These are phyloP conservation scores for Arthrobotrys iridis DNA, from an alignment of 2,329 filamentous ascomycete genomes.

Conservation along the genomic window DNA sequence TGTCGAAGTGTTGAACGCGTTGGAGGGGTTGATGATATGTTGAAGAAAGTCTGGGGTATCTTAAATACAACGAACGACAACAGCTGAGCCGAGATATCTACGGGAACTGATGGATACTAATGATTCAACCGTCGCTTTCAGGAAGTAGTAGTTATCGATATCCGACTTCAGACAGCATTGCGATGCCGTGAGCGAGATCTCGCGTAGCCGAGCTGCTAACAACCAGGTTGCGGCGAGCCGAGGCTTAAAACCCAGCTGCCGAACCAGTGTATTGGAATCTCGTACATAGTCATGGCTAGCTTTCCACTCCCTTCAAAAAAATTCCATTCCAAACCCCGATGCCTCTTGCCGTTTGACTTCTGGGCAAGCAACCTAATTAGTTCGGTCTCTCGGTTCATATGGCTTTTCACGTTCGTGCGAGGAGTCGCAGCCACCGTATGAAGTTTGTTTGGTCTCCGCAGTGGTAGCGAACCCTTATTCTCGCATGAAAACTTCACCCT, in stretches of 20 bases:
- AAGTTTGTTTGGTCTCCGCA: not conserved
- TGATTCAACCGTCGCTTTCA: constrained; percentile 15
- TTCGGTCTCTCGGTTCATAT: constrained; percentile 17
- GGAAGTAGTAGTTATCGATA: constrained; percentile 12
- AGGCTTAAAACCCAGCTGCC: constrained; percentile 40
- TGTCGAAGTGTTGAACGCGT: not conserved
- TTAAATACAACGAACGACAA: constrained; percentile 11
- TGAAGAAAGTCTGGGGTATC: constrained; percentile 12
- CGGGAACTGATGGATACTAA: not conserved
- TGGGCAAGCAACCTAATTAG: not conserved
- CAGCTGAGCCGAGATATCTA: not conserved
- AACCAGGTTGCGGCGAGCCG: constrained; percentile 21
- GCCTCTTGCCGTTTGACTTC: not conserved
- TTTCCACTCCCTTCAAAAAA: too few species aligned
- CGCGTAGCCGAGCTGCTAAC: constrained; percentile 37
- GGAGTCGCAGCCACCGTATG: not conserved
- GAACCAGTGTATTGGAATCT: constrained; percentile 10
- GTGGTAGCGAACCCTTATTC: constrained; percentile 2
- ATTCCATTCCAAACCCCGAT: too few species aligned
- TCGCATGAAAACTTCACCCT: constrained; percentile 5
- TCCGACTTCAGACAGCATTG: not conserved
- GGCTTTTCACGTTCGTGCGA: not conserved
- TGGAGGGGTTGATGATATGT: not conserved
- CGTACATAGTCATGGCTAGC: too few species aligned
- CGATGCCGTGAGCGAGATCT: not conserved